Evolutionary conservation across 2,329 filamentous ascomycete species (phyloP).

Genomic region (Fonsecaea nubica): DNA sequence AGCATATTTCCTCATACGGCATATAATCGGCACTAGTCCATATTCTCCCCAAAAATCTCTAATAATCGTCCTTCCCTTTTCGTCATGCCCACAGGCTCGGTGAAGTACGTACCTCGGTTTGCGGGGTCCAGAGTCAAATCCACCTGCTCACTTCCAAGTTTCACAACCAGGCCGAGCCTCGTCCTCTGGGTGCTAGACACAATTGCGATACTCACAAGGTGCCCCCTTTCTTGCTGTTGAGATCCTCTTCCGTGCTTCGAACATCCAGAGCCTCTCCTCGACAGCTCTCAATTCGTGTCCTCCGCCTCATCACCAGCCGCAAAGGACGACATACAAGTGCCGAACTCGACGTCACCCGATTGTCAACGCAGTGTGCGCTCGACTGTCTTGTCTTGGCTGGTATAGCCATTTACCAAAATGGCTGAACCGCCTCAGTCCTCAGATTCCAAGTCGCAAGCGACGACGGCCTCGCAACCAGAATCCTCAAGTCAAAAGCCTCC

Average conservation of each 20-base stretch:
- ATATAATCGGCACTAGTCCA: neutral
- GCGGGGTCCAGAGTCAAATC: conserved; percentile 2
- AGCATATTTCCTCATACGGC: neutral
- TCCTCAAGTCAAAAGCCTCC: conserved; percentile 12
- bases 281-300: neutral
- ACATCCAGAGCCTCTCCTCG: neutral
- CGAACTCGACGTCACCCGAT: neutral
- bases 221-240: neutral
- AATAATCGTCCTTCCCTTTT: neutral
- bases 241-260: neutral
- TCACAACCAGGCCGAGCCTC: neutral
- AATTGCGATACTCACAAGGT: neutral
- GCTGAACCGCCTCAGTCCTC: conserved; percentile 28
- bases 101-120: conserved; percentile 1
- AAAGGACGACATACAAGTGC: neutral
- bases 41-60: neutral
- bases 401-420: conserved; percentile 18
- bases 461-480: neutral
- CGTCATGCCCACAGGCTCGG: neutral
- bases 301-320: neutral
- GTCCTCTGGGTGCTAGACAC: neutral
- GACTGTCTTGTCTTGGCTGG: neutral
- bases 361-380: neutral
- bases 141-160: neutral
- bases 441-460: conserved; percentile 10